Percentiles rank a stretch among this genome's conserved stretches.
phyloP scores from a whole-genome alignment of 2,329 filamentous ascomycete genomes.

The Trichoderma atrobrunneum region DNA sequence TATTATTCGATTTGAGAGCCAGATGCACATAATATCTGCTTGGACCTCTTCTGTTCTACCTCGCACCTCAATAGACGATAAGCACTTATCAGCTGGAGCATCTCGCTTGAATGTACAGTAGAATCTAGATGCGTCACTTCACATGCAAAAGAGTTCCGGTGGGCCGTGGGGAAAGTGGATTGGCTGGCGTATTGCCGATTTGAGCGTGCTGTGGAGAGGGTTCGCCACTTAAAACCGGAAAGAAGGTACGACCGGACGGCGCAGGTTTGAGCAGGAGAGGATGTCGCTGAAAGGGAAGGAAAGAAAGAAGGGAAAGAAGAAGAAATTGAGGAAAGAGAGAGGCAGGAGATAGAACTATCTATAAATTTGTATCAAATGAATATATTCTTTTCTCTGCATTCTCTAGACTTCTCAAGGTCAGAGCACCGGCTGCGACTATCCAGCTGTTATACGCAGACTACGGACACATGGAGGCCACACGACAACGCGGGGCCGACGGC shows the following conservation, averaged over 20 bases:
- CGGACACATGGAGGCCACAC: constrained; percentile 15
- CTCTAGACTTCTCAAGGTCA: background rate
- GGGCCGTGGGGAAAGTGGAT: constrained; percentile 16
- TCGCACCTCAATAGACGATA: background rate
- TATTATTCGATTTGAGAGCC: background rate
- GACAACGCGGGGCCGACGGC: constrained; percentile 13
- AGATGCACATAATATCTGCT: background rate
- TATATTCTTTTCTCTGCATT: background rate
- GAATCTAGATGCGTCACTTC: constrained; percentile 10
- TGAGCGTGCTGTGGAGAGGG: background rate
- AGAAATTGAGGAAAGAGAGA: too few species aligned
- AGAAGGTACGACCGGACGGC: background rate
- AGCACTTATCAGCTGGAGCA: background rate
- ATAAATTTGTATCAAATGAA: background rate
- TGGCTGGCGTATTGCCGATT: constrained; percentile 12
- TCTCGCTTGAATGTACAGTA: background rate
- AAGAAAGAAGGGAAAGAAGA: background rate
- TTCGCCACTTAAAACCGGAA: constrained; percentile 2
- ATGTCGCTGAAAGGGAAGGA: background rate
- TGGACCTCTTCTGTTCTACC: background rate
- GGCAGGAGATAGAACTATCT: background rate
- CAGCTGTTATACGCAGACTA: background rate
- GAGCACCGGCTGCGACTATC: background rate
- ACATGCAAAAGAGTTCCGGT: constrained; percentile 18
- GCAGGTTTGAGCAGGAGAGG: background rate